Evolutionary conservation across 768 basidiomycete species (phyloP).

Genomic region (Nidularia sp.): DNA sequence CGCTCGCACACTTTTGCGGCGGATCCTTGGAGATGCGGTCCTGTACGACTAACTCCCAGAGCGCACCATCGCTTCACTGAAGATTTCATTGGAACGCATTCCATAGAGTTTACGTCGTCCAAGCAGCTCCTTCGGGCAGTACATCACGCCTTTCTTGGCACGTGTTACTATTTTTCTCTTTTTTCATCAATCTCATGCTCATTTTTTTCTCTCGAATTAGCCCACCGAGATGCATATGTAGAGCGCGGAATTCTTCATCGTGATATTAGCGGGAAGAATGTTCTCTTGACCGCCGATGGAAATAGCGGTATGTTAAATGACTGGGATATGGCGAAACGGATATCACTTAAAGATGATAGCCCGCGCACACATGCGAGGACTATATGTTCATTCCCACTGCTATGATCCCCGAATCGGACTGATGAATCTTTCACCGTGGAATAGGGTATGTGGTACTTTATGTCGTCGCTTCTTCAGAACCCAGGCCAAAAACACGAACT

Average conservation of each 20-base stretch:
- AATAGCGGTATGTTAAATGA: slow-evolving; percentile 16
- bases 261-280: slow-evolving; percentile 20
- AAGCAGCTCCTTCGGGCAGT: slow-evolving; percentile 12
- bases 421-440: background rate
- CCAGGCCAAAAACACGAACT: slow-evolving; percentile 12
- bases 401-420: background rate
- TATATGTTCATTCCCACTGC: background rate
- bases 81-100: slow-evolving; percentile 9
- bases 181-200: background rate
- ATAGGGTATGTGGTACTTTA: slow-evolving; percentile 29
- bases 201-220: slow-evolving; percentile 7
- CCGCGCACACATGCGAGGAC: background rate
- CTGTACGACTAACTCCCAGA: slow-evolving; percentile 4
- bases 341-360: background rate
- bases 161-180: slow-evolving; percentile 2
- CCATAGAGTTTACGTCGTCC: slow-evolving; percentile 9
- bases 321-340: slow-evolving; percentile 14
- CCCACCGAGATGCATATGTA: slow-evolving; percentile 13
- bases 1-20: slow-evolving; percentile 4
- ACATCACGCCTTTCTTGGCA: slow-evolving; percentile 17
- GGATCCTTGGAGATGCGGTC: slow-evolving; percentile 9
- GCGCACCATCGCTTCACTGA: slow-evolving; percentile 14
- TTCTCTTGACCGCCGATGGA: slow-evolving; percentile 11
- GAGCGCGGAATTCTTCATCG: slow-evolving; percentile 14
- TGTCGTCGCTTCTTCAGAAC: slow-evolving; percentile 13